phyloP scores from a whole-genome alignment of 352 stramenopile species.

The Globisporangium nodosum region DNA sequence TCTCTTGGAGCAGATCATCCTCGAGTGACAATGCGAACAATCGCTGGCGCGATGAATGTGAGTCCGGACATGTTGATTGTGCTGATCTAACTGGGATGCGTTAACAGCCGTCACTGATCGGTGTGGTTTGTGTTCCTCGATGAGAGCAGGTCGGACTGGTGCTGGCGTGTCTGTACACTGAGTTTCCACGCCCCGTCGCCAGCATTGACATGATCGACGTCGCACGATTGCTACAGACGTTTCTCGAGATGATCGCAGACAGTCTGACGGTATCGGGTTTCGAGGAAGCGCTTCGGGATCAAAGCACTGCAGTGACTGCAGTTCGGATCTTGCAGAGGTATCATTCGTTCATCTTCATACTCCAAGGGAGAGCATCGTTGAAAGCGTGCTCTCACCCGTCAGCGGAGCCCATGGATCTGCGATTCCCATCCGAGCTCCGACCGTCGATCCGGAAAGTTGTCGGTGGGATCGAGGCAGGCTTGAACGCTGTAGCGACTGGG shows the following conservation, averaged over 20 bases:
- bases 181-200: slow-evolving; percentile 11
- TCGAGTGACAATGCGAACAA: slow-evolving; percentile 23
- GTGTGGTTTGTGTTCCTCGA: slow-evolving; percentile 1
- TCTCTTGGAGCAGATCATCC: slow-evolving; percentile 16
- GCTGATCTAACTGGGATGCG: background rate
- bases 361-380: slow-evolving; percentile 42
- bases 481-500: slow-evolving; percentile 19
- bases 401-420: slow-evolving; percentile 53
- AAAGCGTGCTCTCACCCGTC: slow-evolving; percentile 38
- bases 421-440: slow-evolving; percentile 50
- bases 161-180: slow-evolving; percentile 31
- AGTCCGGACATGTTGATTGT: slow-evolving; percentile 6
- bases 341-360: slow-evolving; percentile 59
- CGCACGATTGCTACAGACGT: slow-evolving; percentile 28
- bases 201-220: slow-evolving; percentile 6
- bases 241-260: slow-evolving; percentile 42
- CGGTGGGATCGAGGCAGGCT: slow-evolving; percentile 26
- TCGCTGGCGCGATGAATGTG: slow-evolving; percentile 38
- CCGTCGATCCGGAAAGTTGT: slow-evolving; percentile 48
- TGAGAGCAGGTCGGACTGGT: slow-evolving; percentile 31
- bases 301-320: slow-evolving; percentile 21
- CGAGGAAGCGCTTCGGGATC: slow-evolving; percentile 4
- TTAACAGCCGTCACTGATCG: slow-evolving; percentile 10
- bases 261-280: slow-evolving; percentile 13
- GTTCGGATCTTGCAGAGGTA: slow-evolving; percentile 38